Evolutionary conservation across 805 yeast genomes (phyloP), one percentile per base, ranked within the genome.

Genomic region (Candida hispaniensis): DNA sequence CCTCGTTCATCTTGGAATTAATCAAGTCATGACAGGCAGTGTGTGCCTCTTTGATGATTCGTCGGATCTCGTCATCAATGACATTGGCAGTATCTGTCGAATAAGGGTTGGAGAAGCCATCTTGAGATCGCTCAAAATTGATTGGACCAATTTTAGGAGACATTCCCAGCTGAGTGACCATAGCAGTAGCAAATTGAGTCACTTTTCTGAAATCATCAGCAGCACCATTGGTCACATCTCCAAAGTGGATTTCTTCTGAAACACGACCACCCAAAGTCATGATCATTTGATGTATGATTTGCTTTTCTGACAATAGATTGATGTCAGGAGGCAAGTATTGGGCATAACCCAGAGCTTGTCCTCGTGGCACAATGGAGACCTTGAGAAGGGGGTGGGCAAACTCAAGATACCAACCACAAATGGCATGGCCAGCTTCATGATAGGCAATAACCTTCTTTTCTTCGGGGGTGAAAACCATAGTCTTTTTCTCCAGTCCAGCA

Each of bases 391-490:
- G 98, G 54, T 88, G 95, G 2, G 97, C 94, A 56, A 70, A 69
- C 56, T 80, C 72, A 50, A 91, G 67, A 52, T 65, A 85, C 99
- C 98, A 91, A 8, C 98, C 98, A 58, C 97, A 86, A 42, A 91
- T 73, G 7, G 99, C 98, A 59, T 93, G 98, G 4, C 98, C 99
- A 3, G 99, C 98, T 58, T 91, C 99, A 55, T 93, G 98, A 51
- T 79, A 91, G 1, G 98, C 98, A 39, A 93, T 95, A 16, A 83
- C 74, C 43, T 66, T 73, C 60, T 85, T 82, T 54, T 93, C 97
- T 41, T 79, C 86, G 1, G 83, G 78, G 3, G 83, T 73, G 42
- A 93, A 64, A 9, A 91, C 70, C 50, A 79, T 77, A 10, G 86
- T 71, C 59, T 83, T 88, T 66, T 81, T 81, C 58, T 88, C 97